Base-by-base conservation (phyloP, 257 asterid species). In the Plantago major region DNA sequence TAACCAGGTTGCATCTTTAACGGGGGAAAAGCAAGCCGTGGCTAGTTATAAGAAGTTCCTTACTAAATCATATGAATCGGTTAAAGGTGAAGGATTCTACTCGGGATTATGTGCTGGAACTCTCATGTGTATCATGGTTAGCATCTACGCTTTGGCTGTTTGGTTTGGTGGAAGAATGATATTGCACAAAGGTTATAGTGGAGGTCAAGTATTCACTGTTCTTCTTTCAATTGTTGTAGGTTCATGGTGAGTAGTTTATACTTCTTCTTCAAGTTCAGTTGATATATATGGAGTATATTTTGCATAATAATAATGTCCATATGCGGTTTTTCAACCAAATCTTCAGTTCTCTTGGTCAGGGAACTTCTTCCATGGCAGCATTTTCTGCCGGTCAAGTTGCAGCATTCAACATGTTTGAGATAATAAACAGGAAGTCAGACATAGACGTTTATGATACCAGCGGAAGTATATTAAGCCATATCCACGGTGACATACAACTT, bases 91-190 rank as follows among this genome's bases (percentile, higher is more conserved):
- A 77, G 85, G 87, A 42, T 79, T 68, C 76, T 82, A 80, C 2
- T 67, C 73, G 12, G 95, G 95, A 22, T 69, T 86, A 42, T 89
- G 92, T 33, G 55, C 83, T 16, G 95, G 95, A 38, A 10, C 71
- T 0, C 77, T 69, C 14, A 58, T 75, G 81, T 72, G 59, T 75
- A 76, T 83, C 26, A 43, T 78, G 13, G 79, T 80, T 78, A 67
- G 83, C 82, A 79, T 76, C 63, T 84, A 85, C 46, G 87, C 79
- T 59, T 45, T 86, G 74, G 89, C 89, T 28, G 57, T 83, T 5
- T 86, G 95, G 89, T 86, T 55, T 61, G 95, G 95, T 58, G 84
- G 71, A 0, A 86, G 71, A 73, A 69, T 86, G 87, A 79, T 86
- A 62, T 26, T 77, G 80, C 88, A 83, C 65, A 83, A 68, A 60